A percentile compares a stretch with the other conserved stretches of the same genome.
phyloP scores from a whole-genome alignment of 495 filamentous ascomycete species.

The Penicillium nucicola region DNA sequence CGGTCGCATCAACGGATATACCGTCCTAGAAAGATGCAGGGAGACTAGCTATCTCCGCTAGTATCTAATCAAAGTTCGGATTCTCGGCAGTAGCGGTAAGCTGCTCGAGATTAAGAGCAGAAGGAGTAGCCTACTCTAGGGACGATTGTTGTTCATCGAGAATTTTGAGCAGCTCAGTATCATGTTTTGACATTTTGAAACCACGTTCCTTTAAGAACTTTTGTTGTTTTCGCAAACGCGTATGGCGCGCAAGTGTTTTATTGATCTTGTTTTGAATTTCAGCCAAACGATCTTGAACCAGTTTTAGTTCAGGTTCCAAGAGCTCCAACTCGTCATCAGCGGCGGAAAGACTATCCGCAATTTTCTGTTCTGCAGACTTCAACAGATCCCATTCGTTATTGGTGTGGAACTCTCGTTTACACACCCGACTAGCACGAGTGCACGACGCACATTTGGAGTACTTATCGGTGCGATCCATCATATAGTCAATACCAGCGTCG shows the following conservation, averaged over 20 bases:
- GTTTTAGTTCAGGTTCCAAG: background rate
- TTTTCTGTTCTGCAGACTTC: background rate
- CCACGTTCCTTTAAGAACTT: background rate
- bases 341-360: background rate
- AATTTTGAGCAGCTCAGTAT: background rate
- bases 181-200: background rate
- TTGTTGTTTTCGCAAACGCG: background rate
- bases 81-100: background rate
- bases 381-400: background rate
- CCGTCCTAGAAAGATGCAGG: too few species aligned
- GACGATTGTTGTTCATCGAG: background rate
- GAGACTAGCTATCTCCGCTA: background rate
- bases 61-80: background rate
- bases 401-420: background rate
- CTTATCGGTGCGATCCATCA: background rate
- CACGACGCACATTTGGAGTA: background rate
- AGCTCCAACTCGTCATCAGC: background rate
- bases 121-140: background rate
- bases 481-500: background rate
- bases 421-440: background rate
- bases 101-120: background rate
- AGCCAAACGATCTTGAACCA: background rate
- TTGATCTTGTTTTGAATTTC: background rate
- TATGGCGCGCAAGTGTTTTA: background rate
- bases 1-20: too few species aligned